phyloP scores from a whole-genome alignment of 129 eudicot genomes.

The sunflower (Helianthus annuus) region HanXRQr2.0-SUNRISE NC_035433.2:31517729-31518228 shows the following conservation, averaged over 20 bases:
- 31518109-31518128: constrained; percentile 93
- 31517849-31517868: constrained; percentile 86
- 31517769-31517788: constrained; percentile 78
- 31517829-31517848: constrained; percentile 80
- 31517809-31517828: constrained; percentile 86
- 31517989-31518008: constrained; percentile 93
- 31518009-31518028: constrained; percentile 84
- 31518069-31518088: constrained; percentile 86
- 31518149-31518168: constrained; percentile 98
- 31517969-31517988: constrained; percentile 76
- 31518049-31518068: constrained; percentile 83
- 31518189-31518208: constrained; percentile 97
- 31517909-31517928: constrained; percentile 76
- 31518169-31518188: constrained; percentile 74
- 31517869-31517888: constrained; percentile 77
- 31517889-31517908: constrained; percentile 79
- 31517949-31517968: constrained; percentile 62
- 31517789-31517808: constrained; percentile 92
- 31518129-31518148: constrained; percentile 87
- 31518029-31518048: constrained; percentile 85
- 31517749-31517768: background rate
- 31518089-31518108: constrained; percentile 89
- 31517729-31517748: constrained; percentile 10
- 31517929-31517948: constrained; percentile 95
- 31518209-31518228: constrained; percentile 66